Evolutionary conservation across 164 flowering plant genomes (phyloP).

Genomic region (Annona cherimola): DNA sequence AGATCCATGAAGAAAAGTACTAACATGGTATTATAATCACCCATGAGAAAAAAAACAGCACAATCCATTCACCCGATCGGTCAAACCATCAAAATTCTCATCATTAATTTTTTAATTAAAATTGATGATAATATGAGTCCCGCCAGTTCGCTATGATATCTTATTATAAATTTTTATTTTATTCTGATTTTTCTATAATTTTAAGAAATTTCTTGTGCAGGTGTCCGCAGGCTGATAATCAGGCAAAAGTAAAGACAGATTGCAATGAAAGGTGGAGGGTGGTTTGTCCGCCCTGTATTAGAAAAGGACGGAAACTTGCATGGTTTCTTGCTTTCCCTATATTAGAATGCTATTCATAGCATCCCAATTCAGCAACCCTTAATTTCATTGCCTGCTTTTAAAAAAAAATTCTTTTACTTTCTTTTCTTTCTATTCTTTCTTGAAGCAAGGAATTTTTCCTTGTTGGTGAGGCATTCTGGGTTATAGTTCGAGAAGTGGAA

Average conservation of each 20-base stretch:
- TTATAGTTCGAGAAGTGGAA: neutral
- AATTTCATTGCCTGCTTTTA: neutral
- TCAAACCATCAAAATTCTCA: neutral
- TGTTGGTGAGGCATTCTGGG: neutral
- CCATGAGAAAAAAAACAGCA: neutral
- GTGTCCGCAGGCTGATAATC: too few species aligned
- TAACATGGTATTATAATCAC: neutral
- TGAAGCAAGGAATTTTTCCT: neutral
- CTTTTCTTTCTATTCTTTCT: neutral
- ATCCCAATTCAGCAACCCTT: neutral
- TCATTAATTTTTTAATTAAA: neutral
- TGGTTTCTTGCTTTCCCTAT: neutral
- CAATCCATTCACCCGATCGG: neutral
- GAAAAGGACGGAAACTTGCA: slow-evolving; percentile 7
- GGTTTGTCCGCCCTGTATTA: slow-evolving; percentile 4
- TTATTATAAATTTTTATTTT: too few species aligned
- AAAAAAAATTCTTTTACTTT: neutral
- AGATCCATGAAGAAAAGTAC: neutral
- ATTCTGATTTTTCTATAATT: too few species aligned
- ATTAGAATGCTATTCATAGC: neutral
- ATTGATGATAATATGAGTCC: neutral
- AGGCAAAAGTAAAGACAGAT: slow-evolving; percentile 8
- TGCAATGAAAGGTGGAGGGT: neutral
- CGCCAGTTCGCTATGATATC: neutral
- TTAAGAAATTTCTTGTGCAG: too few species aligned